These are phyloP conservation scores for Kandelia obovata DNA, from an alignment of 345 rosid genomes.

Conservation along the genomic window DNA sequence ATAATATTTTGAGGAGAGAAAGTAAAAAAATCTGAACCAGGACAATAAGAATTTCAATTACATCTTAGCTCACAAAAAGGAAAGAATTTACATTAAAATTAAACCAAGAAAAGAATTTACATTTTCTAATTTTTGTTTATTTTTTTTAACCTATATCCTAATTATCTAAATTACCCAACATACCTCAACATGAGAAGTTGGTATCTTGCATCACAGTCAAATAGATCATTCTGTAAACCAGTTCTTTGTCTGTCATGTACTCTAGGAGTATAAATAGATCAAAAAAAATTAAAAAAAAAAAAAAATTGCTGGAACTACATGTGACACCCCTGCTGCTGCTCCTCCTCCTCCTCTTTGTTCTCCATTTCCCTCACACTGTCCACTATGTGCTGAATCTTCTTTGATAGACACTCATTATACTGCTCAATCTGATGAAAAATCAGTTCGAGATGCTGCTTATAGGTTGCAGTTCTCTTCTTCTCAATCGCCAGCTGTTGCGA, in stretches of 20 bases:
- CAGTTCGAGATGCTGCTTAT: slow-evolving; percentile 88
- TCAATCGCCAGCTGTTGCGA: slow-evolving; percentile 88
- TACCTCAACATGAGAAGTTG: too few relatives aligned
- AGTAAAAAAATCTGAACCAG: too few relatives aligned
- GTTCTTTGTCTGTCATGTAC: slow-evolving; percentile 8
- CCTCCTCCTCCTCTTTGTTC: slow-evolving; percentile 49
- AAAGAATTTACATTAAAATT: too few relatives aligned
- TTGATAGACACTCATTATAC: slow-evolving; percentile 75
- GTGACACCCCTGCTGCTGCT: slow-evolving; percentile 37
- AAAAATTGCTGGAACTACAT: slow-evolving; percentile 35
- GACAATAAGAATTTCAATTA: too few relatives aligned
- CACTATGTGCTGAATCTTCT: slow-evolving; percentile 79
- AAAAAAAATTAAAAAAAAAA: not conserved
- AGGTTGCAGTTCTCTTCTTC: slow-evolving; percentile 84
- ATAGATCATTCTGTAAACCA: slow-evolving; percentile 7
- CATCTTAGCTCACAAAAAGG: too few relatives aligned
- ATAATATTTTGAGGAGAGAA: too few relatives aligned
- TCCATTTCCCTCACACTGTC: slow-evolving; percentile 71
- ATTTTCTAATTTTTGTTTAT: too few relatives aligned
- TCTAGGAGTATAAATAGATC: not conserved
- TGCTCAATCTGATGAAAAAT: slow-evolving; percentile 86
- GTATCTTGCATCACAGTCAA: too few relatives aligned
- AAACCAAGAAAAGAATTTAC: too few relatives aligned
- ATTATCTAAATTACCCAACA: too few relatives aligned
- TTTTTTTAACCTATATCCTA: too few relatives aligned